A percentile compares a stretch with the other conserved stretches of the same genome.
Evolutionary conservation across 2,329 filamentous ascomycete species (phyloP).

Genomic region (Phialophora verrucosa): DNA sequence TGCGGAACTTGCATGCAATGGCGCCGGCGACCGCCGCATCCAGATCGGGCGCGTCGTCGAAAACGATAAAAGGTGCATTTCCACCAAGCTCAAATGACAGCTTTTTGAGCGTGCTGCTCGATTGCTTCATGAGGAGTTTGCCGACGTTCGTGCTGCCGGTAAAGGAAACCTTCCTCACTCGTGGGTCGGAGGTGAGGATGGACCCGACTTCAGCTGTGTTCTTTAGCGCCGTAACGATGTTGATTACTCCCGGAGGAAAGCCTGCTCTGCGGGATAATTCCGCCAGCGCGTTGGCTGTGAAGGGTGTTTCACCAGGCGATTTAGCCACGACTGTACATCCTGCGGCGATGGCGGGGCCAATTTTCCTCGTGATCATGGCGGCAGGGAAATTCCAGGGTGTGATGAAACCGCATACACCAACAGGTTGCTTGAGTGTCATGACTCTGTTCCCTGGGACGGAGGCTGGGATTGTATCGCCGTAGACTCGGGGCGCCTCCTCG

Average conservation of each 20-base stretch:
- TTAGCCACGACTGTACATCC: slow-evolving; percentile 95
- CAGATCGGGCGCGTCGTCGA: slow-evolving; percentile 85
- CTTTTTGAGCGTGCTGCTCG: slow-evolving; percentile 81
- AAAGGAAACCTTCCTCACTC: slow-evolving; percentile 89
- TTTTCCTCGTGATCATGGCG: slow-evolving; percentile 60
- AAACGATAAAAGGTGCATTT: slow-evolving; percentile 95
- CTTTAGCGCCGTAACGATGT: slow-evolving; percentile 78
- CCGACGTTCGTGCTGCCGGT: slow-evolving; percentile 75
- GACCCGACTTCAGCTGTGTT: slow-evolving; percentile 83
- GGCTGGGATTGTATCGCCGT: slow-evolving; percentile 67
- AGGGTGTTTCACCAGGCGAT: slow-evolving; percentile 88
- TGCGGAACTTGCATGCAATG: slow-evolving; percentile 88
- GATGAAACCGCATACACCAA: slow-evolving; percentile 71
- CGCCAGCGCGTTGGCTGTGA: slow-evolving; percentile 83
- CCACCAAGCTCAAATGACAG: slow-evolving; percentile 90
- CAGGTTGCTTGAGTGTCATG: slow-evolving; percentile 68
- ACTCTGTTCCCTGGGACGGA: slow-evolving; percentile 65
- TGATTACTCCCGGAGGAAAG: slow-evolving; percentile 87
- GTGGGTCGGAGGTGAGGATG: slow-evolving; percentile 74
- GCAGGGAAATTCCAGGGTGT: slow-evolving; percentile 71
- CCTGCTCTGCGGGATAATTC: slow-evolving; percentile 87
- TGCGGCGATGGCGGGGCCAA: slow-evolving; percentile 73
- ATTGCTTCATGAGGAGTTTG: slow-evolving; percentile 87
- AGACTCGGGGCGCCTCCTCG: slow-evolving; percentile 63
- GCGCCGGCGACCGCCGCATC: slow-evolving; percentile 83